Evolutionary conservation across 495 filamentous ascomycete genomes (phyloP), one percentile per base, ranked within the genome.

Genomic region (Penicillium longicatenatum): DNA sequence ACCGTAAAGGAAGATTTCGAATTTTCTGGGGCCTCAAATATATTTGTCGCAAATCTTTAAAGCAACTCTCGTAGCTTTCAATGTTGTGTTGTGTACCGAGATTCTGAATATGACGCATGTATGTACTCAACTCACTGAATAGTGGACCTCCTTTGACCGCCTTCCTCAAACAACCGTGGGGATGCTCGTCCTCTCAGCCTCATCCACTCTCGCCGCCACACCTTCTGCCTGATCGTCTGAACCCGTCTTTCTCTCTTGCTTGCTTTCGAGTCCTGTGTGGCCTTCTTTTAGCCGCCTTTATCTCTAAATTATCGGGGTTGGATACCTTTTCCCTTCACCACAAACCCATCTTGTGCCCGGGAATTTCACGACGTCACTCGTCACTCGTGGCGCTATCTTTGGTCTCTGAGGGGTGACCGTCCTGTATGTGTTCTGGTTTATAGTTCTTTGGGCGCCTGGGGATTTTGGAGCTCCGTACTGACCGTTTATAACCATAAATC

Each of bases 171-270:
- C 33, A 55, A 42, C 46, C 29, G 47, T 57, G 60, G 63, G 66
- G 61, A 64, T 69, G 64, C 60, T 61, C 63, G 59, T 69, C 60
- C 68, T 57, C 59, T 65, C 68, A 68, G 70, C 72, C 70, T 70
- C 67, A 72, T 69, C 62, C 10, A 60, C 48, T 57, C 62, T 64
- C 29, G 58, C 59, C 57, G 51, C 62, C 33, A 55, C 56, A 58
- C 41, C 49, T 55, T 62, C 59, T 59, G 45, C 57, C 52, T 58
- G 43, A 54, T 57, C 35, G 51, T 37, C 61, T 55, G n/a, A 48
- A 39, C 37, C 14, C 31, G n/a, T 47, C 21, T 61, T 30, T 29
- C 8, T 35, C 39, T 26, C 20, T 43, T 19, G 39, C 37, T 29
- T 44, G 50, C 55, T 50, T 45, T 43, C 37, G 29, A 22, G 17